A percentile compares a stretch with the other conserved stretches of the same genome.
Evolutionary conservation across 768 basidiomycete species (phyloP).

Genomic region (Cystofilobasidium macerans): DNA sequence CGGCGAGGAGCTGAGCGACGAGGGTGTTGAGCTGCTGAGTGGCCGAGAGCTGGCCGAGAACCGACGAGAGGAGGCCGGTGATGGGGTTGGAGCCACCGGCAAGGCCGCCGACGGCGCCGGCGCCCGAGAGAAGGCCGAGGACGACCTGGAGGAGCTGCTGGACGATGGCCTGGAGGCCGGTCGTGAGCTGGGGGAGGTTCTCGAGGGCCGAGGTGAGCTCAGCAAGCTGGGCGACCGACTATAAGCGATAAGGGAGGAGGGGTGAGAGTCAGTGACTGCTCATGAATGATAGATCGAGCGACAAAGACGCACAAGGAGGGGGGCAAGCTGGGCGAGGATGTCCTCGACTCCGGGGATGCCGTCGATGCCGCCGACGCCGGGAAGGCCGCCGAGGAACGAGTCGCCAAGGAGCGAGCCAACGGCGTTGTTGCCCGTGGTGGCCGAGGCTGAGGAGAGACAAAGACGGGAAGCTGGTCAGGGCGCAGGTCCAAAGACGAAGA

Average conservation of each 20-base stretch:
- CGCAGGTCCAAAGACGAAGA: neutral
- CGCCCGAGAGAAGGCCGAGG: neutral
- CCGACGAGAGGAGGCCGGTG: neutral
- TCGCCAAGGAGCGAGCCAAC: neutral
- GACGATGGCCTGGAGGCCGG: neutral
- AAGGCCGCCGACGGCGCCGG: no score
- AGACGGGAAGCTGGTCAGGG: neutral
- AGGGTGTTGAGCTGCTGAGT: neutral
- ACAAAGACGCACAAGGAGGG: neutral
- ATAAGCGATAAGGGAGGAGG: neutral
- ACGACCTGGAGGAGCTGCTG: slow-evolving; percentile 1
- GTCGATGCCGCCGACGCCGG: neutral
- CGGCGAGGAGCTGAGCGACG: neutral
- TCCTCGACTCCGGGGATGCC: neutral
- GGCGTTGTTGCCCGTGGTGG: neutral
- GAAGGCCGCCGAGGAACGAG: neutral
- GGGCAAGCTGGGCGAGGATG: neutral
- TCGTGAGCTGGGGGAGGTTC: neutral
- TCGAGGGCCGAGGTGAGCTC: neutral
- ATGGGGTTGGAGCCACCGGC: neutral
- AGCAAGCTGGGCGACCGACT: neutral
- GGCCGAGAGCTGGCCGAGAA: neutral
- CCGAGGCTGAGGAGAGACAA: neutral
- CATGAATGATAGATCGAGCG: neutral
- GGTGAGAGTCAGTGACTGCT: neutral